phyloP scores from a whole-genome alignment of 495 filamentous ascomycete genomes.

The Trichoderma reesei region DNA sequence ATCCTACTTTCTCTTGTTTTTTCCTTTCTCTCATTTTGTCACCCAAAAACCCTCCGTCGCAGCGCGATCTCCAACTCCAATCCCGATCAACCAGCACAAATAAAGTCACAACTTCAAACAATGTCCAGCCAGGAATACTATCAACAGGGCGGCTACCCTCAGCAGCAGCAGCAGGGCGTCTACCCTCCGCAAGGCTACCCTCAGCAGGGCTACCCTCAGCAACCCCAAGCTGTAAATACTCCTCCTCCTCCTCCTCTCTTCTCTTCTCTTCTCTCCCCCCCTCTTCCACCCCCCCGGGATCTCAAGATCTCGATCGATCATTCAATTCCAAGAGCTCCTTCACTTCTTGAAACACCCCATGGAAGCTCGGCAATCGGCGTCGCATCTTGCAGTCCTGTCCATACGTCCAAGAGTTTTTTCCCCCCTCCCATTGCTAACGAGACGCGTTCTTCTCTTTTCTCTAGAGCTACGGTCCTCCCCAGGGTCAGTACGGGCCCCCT shows the following conservation, averaged over 20 bases:
- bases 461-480: slow-evolving; percentile 20
- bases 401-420: not conserved
- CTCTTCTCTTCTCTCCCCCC: no score
- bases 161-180: slow-evolving; percentile 23
- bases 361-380: not conserved
- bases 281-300: not conserved
- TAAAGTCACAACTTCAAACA: slow-evolving; percentile 4
- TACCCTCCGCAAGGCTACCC: slow-evolving; percentile 27
- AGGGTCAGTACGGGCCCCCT: slow-evolving; percentile 16
- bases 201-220: slow-evolving; percentile 27
- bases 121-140: slow-evolving; percentile 45
- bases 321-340: not conserved
- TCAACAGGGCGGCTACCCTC: slow-evolving; percentile 14
- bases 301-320: not conserved
- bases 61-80: not conserved
- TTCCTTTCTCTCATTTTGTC: no score
- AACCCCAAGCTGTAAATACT: slow-evolving; percentile 26
- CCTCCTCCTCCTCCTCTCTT: not conserved
- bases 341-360: not conserved
- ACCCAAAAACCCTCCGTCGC: not conserved
- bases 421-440: slow-evolving; percentile 8
- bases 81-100: slow-evolving; percentile 18
- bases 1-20: no score
- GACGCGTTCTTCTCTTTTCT: not conserved
- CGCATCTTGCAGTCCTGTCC: slow-evolving; percentile 8